Evolutionary conservation across 2,329 filamentous ascomycete species (phyloP), one percentile per base, ranked within the genome.

Genomic region (Pseudocercospora cruenta): DNA sequence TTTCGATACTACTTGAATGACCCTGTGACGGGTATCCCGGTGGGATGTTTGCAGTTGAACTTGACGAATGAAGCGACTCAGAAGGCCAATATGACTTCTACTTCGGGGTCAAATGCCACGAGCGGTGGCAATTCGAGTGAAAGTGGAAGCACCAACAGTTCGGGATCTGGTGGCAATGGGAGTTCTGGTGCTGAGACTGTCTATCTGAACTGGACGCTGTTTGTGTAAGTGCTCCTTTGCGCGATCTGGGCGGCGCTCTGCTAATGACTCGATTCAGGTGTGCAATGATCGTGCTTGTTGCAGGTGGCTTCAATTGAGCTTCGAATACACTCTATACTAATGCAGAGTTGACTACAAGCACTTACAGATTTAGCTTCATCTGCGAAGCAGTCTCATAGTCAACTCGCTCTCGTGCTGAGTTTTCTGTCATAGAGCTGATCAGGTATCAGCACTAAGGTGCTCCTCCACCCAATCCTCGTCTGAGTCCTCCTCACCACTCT

Each of bases 391-490:
- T n/a, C n/a, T n/a, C n/a, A n/a, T n/a, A n/a, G n/a, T n/a, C n/a
- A n/a, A n/a, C n/a, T n/a, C n/a, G n/a, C n/a, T n/a, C n/a, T n/a
- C n/a, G n/a, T n/a, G n/a, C n/a, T n/a, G n/a, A n/a, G n/a, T n/a
- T 39, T 1, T 39, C 12, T 39, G n/a, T 39, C 36, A 39, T 4
- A n/a, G 6, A 6, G 2, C 3, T 14, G 4, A 39, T n/a, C 3
- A 39, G 14, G 16, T 7, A 78, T 74, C 0, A 79, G 76, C 82
- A 82, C 84, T 0, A 81, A 79, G 0, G 76, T 75, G 71, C 45
- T 47, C 28, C 43, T 47, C 43, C 2, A 1, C 43, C 21, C 9
- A 21, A 10, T 24, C 7, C n/a, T 49, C 45, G 45, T 10, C 19
- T 3, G 9, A 49, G 19, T 24, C 45, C n/a, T 49, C 45, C 22